Conservation (phyloP, 768 basidiomycete genomes). For the Serendipita indica region DNA sequence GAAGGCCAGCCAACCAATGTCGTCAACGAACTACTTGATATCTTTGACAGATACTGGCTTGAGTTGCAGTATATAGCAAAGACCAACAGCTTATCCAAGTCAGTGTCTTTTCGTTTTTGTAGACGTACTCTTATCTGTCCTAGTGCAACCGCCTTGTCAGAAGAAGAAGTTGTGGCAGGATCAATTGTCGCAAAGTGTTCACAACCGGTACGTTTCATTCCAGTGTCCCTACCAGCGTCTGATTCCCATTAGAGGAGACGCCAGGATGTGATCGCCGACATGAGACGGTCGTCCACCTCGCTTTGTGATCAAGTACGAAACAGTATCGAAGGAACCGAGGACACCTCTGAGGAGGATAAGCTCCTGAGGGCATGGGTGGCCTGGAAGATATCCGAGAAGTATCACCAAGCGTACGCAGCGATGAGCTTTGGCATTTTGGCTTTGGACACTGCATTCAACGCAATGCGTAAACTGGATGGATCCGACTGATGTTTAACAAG, state of each 20-base stretch:
- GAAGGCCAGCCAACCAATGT: not conserved
- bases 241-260: slow-evolving; percentile 7
- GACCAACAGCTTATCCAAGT: slow-evolving; percentile 23
- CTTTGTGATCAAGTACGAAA: slow-evolving; percentile 37
- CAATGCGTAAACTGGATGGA: slow-evolving; percentile 17
- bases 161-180: slow-evolving; percentile 51
- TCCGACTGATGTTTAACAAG: slow-evolving; percentile 8
- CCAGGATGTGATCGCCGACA: slow-evolving; percentile 34
- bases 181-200: slow-evolving; percentile 51
- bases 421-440: slow-evolving; percentile 49
- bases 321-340: slow-evolving; percentile 37
- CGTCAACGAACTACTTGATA: slow-evolving; percentile 5
- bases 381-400: slow-evolving; percentile 31
- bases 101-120: not conserved
- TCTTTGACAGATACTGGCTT: slow-evolving; percentile 28
- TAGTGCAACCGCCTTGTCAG: slow-evolving; percentile 32
- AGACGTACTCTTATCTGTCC: slow-evolving; percentile 22
- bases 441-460: slow-evolving; percentile 42
- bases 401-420: slow-evolving; percentile 34
- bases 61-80: slow-evolving; percentile 36
- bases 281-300: slow-evolving; percentile 40
- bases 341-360: slow-evolving; percentile 25
- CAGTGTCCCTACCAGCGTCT: not conserved
- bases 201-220: slow-evolving; percentile 30
- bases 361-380: slow-evolving; percentile 41